Evolutionary conservation across 2,329 filamentous ascomycete species (phyloP).

Genomic region (Aspergillus eucalypticola): DNA sequence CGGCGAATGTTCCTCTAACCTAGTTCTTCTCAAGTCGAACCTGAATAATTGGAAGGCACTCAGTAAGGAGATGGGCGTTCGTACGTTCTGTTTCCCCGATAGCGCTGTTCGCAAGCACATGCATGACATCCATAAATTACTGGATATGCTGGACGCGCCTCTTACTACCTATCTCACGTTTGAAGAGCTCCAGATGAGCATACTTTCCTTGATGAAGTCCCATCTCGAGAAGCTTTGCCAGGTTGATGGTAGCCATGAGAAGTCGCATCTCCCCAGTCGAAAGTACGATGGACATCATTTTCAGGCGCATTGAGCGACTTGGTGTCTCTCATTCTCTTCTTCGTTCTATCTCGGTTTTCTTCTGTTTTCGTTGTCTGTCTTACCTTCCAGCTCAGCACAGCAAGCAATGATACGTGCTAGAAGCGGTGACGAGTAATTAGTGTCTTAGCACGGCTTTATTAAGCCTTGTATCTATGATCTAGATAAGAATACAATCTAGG

Average conservation of each 20-base stretch:
- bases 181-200: conserved; percentile 39
- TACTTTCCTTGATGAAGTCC: conserved; percentile 35
- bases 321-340: not conserved
- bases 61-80: conserved; percentile 49
- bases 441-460: not conserved
- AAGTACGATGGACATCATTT: not conserved
- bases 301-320: not conserved
- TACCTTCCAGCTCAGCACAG: not conserved
- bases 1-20: conserved; percentile 43
- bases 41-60: conserved; percentile 53
- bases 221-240: conserved; percentile 27
- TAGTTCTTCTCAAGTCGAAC: conserved; percentile 46
- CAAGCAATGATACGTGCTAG: not conserved
- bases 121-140: conserved; percentile 50
- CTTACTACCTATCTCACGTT: conserved; percentile 41
- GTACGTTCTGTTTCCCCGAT: conserved; percentile 54
- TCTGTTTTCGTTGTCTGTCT: not conserved
- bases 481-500: no score
- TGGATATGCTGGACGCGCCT: conserved; percentile 52
- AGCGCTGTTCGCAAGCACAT: conserved; percentile 52
- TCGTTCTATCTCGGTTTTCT: not conserved
- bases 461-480: not conserved
- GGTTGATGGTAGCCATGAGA: conserved; percentile 8
- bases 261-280: not conserved
- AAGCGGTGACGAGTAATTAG: not conserved